Conservation (phyloP, 306 rosid species). For the Pueraria montana region DNA sequence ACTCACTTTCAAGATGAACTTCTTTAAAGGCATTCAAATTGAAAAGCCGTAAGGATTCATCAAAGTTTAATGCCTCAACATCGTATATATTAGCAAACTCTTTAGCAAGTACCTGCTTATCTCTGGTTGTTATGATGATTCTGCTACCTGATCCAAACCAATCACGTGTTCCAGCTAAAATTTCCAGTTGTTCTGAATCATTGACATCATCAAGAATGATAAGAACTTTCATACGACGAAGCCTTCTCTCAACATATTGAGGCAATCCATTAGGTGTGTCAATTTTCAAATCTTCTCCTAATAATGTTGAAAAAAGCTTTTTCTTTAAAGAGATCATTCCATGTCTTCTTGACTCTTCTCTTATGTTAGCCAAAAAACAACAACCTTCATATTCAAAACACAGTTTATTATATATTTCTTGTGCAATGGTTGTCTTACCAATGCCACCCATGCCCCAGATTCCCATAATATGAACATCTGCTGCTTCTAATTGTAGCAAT, state of each 20-base stretch:
- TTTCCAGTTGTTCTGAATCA: not conserved
- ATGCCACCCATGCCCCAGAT: conserved; percentile 48
- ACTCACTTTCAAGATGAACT: not conserved
- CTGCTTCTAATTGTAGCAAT: not conserved
- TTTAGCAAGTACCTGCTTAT: conserved; percentile 6
- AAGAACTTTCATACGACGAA: conserved; percentile 27
- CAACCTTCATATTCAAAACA: conserved; percentile 11
- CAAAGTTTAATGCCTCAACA: not conserved
- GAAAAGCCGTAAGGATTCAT: conserved; percentile 34
- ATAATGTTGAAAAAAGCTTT: not conserved
- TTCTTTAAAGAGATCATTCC: conserved; percentile 18
- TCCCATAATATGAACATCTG: conserved; percentile 18
- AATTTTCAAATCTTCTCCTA: conserved; percentile 1
- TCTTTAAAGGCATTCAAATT: conserved; percentile 25
- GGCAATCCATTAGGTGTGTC: conserved; percentile 14
- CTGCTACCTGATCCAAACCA: conserved; percentile 34
- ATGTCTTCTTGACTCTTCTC: conserved; percentile 14
- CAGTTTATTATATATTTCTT: not conserved
- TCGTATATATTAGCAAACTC: not conserved
- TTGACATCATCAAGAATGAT: conserved; percentile 44
- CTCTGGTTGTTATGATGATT: conserved; percentile 40
- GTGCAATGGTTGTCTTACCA: conserved; percentile 43
- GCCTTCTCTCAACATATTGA: not conserved
- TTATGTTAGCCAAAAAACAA: conserved; percentile 16
- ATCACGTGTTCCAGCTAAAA: not conserved